Percentiles rank a stretch among this genome's conserved stretches.
Evolutionary conservation across 2,329 filamentous ascomycete species (phyloP).

Genomic region (Teratosphaeriaceae sp.): DNA sequence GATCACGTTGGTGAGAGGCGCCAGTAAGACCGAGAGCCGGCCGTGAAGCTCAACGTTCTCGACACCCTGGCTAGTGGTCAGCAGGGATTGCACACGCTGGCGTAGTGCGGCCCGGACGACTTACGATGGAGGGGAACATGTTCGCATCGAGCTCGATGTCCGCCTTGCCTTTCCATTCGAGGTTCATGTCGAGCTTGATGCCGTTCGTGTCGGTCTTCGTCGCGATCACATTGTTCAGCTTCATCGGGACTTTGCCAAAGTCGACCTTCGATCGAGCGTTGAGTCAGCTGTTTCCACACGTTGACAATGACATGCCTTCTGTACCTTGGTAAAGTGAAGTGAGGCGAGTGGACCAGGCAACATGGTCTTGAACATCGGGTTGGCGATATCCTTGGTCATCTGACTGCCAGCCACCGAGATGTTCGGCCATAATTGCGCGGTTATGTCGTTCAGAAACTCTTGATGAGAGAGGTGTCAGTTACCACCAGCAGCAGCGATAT

Average conservation of each 20-base stretch:
- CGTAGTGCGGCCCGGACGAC: neutral
- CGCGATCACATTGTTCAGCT: constrained; percentile 38
- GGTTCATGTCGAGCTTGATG: constrained; percentile 45
- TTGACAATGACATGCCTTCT: no score
- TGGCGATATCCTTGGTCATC: constrained; percentile 43
- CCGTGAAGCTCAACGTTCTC: constrained; percentile 40
- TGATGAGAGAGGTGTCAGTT: no score
- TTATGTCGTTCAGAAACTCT: constrained; percentile 45
- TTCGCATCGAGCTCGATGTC: constrained; percentile 43
- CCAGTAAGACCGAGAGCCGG: constrained; percentile 39
- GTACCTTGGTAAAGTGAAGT: constrained; percentile 39
- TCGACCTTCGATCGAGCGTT: no score
- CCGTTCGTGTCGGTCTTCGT: constrained; percentile 39
- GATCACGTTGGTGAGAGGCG: constrained; percentile 40
- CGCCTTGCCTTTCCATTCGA: constrained; percentile 41
- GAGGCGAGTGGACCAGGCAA: constrained; percentile 39
- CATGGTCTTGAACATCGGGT: constrained; percentile 43
- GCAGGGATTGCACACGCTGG: neutral
- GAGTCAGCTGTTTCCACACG: no score
- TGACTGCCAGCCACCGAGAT: constrained; percentile 39
- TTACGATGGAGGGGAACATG: constrained; percentile 40
- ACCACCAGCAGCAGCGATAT: no score
- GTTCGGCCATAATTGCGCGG: constrained; percentile 45
- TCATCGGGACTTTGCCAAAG: constrained; percentile 37
- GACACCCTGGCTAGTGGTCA: constrained; percentile 33